Evolutionary conservation across 371 early-diverging fungal genomes (phyloP).

Genomic region (Sporodiniella umbellata): DNA sequence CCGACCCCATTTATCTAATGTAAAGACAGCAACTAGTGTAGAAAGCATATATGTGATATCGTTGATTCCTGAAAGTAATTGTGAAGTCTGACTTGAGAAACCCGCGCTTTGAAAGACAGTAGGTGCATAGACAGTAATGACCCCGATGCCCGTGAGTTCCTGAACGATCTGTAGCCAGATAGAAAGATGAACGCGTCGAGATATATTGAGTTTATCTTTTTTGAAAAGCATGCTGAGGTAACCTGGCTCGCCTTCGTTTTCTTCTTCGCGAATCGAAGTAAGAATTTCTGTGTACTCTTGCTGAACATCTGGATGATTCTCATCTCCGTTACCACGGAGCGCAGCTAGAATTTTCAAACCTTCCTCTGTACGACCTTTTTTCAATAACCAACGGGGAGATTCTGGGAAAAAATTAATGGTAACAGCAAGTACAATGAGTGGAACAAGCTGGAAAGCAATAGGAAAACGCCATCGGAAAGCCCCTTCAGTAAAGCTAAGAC

Average conservation of each 20-base stretch:
- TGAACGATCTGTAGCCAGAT: slow-evolving; percentile 45
- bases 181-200: slow-evolving; percentile 40
- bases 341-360: slow-evolving; percentile 36
- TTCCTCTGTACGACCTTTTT: slow-evolving; percentile 34
- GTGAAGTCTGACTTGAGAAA: slow-evolving; percentile 26
- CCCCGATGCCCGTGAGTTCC: slow-evolving; percentile 39
- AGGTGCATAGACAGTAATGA: slow-evolving; percentile 43
- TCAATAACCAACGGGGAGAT: slow-evolving; percentile 33
- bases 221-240: slow-evolving; percentile 36
- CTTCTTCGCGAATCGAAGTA: slow-evolving; percentile 25
- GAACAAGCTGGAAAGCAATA: slow-evolving; percentile 38
- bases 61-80: slow-evolving; percentile 37
- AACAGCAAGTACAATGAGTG: slow-evolving; percentile 27
- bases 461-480: slow-evolving; percentile 42
- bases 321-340: slow-evolving; percentile 37
- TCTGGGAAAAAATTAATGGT: slow-evolving; percentile 41
- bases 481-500: slow-evolving; percentile 32
- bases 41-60: slow-evolving; percentile 35
- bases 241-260: slow-evolving; percentile 30
- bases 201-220: slow-evolving; percentile 33
- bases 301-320: slow-evolving; percentile 28
- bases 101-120: slow-evolving; percentile 31
- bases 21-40: slow-evolving; percentile 37
- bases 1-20: slow-evolving; percentile 37
- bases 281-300: slow-evolving; percentile 32